phyloP scores from a whole-genome alignment of 2,329 filamentous ascomycete genomes.

The Aspergillus tubingensis region DNA sequence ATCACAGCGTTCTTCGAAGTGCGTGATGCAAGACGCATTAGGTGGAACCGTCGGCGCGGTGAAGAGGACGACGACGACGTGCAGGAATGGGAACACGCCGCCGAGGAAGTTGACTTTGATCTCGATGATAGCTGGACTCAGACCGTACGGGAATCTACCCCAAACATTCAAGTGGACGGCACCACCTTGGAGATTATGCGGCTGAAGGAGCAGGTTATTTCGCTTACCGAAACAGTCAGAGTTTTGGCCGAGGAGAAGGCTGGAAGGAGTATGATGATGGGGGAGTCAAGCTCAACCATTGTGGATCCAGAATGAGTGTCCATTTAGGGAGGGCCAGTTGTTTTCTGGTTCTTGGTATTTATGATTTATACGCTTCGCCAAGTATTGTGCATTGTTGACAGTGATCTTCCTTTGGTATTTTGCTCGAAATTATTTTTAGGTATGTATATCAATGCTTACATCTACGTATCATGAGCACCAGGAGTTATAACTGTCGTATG shows the following conservation, averaged over 20 bases:
- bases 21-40: conserved; percentile 65
- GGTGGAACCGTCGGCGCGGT: conserved; percentile 72
- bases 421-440: not conserved
- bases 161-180: conserved; percentile 78
- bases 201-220: conserved; percentile 56
- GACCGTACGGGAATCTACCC: conserved; percentile 71
- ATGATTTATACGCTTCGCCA: not conserved
- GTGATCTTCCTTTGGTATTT: not conserved
- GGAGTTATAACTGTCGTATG: not conserved
- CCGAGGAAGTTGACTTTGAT: conserved; percentile 71
- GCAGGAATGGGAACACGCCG: conserved; percentile 91
- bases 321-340: not conserved
- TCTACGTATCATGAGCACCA: too few relatives aligned
- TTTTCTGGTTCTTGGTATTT: not conserved
- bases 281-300: conserved; percentile 17
- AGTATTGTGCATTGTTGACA: not conserved
- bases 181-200: conserved; percentile 65
- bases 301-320: conserved; percentile 5
- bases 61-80: conserved; percentile 86
- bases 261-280: conserved; percentile 10
- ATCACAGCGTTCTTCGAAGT: conserved; percentile 74
- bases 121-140: conserved; percentile 77
- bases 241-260: conserved; percentile 49
- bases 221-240: conserved; percentile 64
- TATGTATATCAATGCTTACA: not conserved